Evolutionary conservation across 352 stramenopile genomes (phyloP).

Genomic region (Phytophthora constricta): DNA sequence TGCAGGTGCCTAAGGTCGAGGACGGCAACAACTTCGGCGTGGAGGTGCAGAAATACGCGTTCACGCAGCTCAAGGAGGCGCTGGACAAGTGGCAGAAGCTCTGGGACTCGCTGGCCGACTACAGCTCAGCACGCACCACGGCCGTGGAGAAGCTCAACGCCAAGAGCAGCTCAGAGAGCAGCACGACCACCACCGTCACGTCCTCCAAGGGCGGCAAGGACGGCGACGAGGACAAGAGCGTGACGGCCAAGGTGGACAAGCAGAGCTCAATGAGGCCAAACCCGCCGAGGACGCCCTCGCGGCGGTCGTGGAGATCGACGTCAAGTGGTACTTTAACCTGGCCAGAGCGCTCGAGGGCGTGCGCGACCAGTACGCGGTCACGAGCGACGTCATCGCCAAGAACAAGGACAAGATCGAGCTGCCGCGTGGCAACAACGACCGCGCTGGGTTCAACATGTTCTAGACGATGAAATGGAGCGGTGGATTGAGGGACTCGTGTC

Average conservation of each 20-base stretch:
- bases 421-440: conserved; percentile 70
- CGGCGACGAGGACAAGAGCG: conserved; percentile 74
- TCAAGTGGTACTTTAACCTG: conserved; percentile 89
- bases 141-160: conserved; percentile 78
- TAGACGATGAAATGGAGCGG: conserved; percentile 30
- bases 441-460: conserved; percentile 84
- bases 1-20: conserved; percentile 77
- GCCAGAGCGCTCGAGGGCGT: conserved; percentile 70
- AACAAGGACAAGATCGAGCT: conserved; percentile 86
- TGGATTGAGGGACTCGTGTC: neutral
- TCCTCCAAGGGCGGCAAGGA: conserved; percentile 69
- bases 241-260: conserved; percentile 67
- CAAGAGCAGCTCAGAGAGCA: conserved; percentile 68
- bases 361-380: conserved; percentile 80
- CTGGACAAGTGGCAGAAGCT: conserved; percentile 76
- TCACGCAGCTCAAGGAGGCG: conserved; percentile 71
- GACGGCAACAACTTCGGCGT: conserved; percentile 91
- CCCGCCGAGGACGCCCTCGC: conserved; percentile 65
- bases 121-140: conserved; percentile 65
- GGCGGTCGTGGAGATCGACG: conserved; percentile 73
- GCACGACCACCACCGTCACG: conserved; percentile 63
- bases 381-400: conserved; percentile 72
- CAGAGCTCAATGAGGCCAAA: conserved; percentile 38
- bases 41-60: conserved; percentile 84
- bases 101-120: conserved; percentile 78